Conservation (phyloP, 208 protist genomes). For the Vickermania ingenoplastis region DNA sequence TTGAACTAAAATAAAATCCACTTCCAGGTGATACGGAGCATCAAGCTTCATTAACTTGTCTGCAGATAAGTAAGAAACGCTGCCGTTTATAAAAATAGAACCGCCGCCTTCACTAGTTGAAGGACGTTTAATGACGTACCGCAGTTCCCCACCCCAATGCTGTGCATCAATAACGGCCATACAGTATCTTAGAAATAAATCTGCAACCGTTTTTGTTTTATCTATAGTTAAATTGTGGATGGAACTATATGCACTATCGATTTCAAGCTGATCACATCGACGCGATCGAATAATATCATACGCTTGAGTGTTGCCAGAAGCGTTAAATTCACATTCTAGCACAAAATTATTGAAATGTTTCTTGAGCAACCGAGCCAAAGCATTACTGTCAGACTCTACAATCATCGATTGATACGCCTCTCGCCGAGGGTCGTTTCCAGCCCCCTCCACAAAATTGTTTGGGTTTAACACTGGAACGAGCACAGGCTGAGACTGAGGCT, state of each 20-base stretch:
- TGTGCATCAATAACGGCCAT: background rate
- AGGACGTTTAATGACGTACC: background rate
- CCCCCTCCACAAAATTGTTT: background rate
- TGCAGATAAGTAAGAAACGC: background rate
- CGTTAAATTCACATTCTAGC: background rate
- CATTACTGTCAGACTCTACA: background rate
- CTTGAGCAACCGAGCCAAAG: background rate
- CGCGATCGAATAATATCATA: constrained; percentile 1
- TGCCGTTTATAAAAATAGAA: background rate
- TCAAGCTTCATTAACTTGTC: background rate
- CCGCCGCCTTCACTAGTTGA: background rate
- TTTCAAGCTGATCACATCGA: background rate
- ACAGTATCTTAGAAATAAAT: constrained; percentile 1
- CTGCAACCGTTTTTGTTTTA: background rate
- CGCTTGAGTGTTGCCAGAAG: background rate
- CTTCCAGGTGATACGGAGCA: background rate
- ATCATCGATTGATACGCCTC: background rate
- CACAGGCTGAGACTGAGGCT: background rate
- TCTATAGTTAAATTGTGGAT: background rate
- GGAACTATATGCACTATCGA: background rate
- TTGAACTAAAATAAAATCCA: background rate
- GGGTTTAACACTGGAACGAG: background rate
- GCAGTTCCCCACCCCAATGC: background rate
- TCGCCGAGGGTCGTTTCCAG: background rate
- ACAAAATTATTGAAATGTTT: background rate